Percentiles rank a stretch among this genome's conserved stretches.
Conservation (phyloP, 805 yeast genomes). For the Pichia occidentalis region DNA sequence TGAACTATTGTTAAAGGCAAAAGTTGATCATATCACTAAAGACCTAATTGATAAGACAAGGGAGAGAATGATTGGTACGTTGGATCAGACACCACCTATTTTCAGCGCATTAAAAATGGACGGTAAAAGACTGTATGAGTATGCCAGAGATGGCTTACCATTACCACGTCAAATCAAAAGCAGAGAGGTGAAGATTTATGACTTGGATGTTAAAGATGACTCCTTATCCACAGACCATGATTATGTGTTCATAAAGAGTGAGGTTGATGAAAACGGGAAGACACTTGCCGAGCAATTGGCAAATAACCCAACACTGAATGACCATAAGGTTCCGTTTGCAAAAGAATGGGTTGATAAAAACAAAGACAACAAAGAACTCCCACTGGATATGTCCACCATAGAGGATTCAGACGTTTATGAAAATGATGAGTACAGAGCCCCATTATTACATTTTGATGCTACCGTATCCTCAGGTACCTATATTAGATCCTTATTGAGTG, state of each 20-base stretch:
- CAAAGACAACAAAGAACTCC: conserved; percentile 25
- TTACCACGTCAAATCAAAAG: conserved; percentile 79
- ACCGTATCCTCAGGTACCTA: conserved; percentile 93
- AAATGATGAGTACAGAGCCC: conserved; percentile 46
- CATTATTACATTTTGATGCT: conserved; percentile 65
- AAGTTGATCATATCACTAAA: conserved; percentile 48
- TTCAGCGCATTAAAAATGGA: conserved; percentile 91
- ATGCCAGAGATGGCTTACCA: conserved; percentile 83
- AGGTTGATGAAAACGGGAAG: conserved; percentile 42
- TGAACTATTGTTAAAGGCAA: conserved; percentile 55
- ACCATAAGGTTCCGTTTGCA: conserved; percentile 56
- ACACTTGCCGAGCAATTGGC: conserved; percentile 34
- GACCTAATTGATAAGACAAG: conserved; percentile 45
- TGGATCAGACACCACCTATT: conserved; percentile 90
- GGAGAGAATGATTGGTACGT: conserved; percentile 67
- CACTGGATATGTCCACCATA: conserved; percentile 35
- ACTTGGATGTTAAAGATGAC: conserved; percentile 47
- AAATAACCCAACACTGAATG: conserved; percentile 51
- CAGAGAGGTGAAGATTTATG: conserved; percentile 58
- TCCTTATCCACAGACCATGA: conserved; percentile 50
- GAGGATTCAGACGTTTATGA: conserved; percentile 29
- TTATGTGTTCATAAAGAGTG: conserved; percentile 40
- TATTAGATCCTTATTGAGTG: conserved; percentile 84
- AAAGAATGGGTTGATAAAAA: conserved; percentile 44
- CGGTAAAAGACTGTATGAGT: conserved; percentile 90